Evolutionary conservation across 352 stramenopile species (phyloP).

Genomic region (Thraustochytrium striatum): DNA sequence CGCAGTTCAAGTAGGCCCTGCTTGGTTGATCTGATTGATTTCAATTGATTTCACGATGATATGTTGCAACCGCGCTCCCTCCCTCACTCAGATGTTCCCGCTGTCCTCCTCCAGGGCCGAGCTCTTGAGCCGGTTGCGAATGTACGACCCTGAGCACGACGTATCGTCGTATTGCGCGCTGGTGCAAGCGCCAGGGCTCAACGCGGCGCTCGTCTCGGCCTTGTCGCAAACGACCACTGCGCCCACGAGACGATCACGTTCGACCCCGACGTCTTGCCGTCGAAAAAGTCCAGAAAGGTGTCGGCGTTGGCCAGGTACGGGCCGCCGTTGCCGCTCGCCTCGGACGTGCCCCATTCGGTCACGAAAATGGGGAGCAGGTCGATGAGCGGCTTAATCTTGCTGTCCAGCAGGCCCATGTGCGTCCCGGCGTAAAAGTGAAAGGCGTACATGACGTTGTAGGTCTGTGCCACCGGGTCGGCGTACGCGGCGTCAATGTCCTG

Average conservation of each 20-base stretch:
- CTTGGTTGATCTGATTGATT: too few species aligned
- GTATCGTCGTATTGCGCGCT: background rate
- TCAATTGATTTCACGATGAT: too few species aligned
- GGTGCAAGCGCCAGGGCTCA: background rate
- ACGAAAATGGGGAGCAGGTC: background rate
- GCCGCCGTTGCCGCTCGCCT: background rate
- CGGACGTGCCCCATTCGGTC: background rate
- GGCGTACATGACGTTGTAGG: background rate
- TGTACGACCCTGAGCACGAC: background rate
- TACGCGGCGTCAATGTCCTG: background rate
- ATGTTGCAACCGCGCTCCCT: too few species aligned
- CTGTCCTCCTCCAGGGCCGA: background rate
- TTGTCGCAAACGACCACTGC: too few species aligned
- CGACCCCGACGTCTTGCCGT: too few species aligned
- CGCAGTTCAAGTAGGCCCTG: slow-evolving; percentile 52
- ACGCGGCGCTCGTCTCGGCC: background rate
- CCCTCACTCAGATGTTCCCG: too few species aligned
- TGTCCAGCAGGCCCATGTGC: too few species aligned
- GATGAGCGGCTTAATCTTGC: background rate
- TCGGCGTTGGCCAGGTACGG: background rate
- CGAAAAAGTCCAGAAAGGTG: background rate
- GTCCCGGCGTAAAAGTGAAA: too few species aligned
- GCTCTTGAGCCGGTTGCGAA: background rate
- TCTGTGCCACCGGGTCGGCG: background rate
- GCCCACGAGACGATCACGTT: too few species aligned